Conservation (phyloP, 2,329 filamentous ascomycete genomes). For the Xylaria sp. region DNA sequence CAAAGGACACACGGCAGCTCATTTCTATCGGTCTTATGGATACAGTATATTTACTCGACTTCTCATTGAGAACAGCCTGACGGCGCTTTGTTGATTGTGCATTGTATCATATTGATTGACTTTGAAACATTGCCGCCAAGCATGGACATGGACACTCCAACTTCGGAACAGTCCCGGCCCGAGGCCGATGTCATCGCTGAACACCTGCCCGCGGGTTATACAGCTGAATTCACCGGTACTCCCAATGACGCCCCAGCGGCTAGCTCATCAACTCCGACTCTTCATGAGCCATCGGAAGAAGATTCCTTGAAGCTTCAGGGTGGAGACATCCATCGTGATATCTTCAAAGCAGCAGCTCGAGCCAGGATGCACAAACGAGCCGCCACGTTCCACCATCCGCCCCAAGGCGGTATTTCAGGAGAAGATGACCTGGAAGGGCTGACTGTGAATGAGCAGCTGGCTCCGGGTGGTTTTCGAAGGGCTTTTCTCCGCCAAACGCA, state of each 20-base stretch:
- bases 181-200: constrained; percentile 39
- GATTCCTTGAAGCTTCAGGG: constrained; percentile 79
- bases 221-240: constrained; percentile 55
- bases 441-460: constrained; percentile 49
- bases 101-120: constrained; percentile 1
- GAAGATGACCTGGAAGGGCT: constrained; percentile 46
- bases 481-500: constrained; percentile 55
- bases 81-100: constrained; percentile 9
- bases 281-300: constrained; percentile 52
- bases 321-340: constrained; percentile 80
- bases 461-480: constrained; percentile 62
- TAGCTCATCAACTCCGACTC: constrained; percentile 41
- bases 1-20: constrained; percentile 5
- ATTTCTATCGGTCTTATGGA: constrained; percentile 27
- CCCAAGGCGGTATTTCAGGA: constrained; percentile 56
- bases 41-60: constrained; percentile 9
- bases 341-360: constrained; percentile 77
- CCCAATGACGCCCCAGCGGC: constrained; percentile 32
- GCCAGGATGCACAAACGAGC: constrained; percentile 64
- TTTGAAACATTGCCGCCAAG: constrained; percentile 7
- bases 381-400: constrained; percentile 72
- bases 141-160: constrained; percentile 21
- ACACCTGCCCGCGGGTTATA: constrained; percentile 48
- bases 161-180: constrained; percentile 30
- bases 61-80: constrained; percentile 27